Base-by-base conservation (phyloP, 345 rosid species). In the Hibiscus mutabilis region DNA sequence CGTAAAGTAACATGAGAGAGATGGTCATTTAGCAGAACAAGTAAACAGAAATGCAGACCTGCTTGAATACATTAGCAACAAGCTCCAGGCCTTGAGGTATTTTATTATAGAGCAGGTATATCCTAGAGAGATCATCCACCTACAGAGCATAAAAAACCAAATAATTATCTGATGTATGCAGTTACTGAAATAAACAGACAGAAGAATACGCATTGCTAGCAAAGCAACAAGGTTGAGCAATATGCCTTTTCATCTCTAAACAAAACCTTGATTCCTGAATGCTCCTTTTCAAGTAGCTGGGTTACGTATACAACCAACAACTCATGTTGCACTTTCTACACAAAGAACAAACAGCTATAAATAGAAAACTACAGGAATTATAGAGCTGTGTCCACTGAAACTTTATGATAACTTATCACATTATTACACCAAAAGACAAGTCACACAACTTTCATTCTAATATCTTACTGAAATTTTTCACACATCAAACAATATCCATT, bases 111-210 rank as follows among this genome's bases (percentile, higher is more conserved):
- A 92, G 98, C 83, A 93, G 86, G 81, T 86, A 92, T 88, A 92
- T 92, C 85, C 99, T 83, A 27, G 98, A 96, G 68, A 96, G 89
- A 82, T 96, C 99, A 19, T 88, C 97, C 70, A 86, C 89, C 99
- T 95, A 77, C 37, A 73, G 31, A 19, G 31, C 3, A 47, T 46
- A 62, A 60, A 74, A 55, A 66, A 59, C 49, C 21, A 12, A 18
- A 66, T 61, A 40, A 25, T 13, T 18, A n/a, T 16, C 19, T 19
- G 9, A 14, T 44, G 14, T 0, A 9, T 19, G 51, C 3, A 68
- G 59, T 31, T 70, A 46, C 15, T 55, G 15, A 59, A 49, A 55
- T 42, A 53, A 52, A 66, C 35, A 10, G 49, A 6, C 22, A 37
- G 19, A 33, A 12, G 10, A 27, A 18, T 9, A 44, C 70, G 21